Base-by-base conservation (phyloP, 306 rosid species). In the Casuarina glauca region DNA sequence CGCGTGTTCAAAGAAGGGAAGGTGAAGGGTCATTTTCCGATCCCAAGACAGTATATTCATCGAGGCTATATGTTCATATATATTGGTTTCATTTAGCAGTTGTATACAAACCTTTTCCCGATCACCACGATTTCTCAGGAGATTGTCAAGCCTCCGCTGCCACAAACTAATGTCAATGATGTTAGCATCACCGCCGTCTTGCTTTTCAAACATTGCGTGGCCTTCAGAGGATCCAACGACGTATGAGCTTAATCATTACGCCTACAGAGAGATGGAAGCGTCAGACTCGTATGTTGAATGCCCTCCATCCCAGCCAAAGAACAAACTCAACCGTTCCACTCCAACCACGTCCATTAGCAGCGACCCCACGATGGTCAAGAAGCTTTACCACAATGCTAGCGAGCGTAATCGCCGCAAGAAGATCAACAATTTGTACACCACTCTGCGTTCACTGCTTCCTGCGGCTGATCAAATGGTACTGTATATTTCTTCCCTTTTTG, bases 351-450 rank as follows among this genome's bases (percentile, higher is more conserved):
- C 71, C 3, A 67, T 41, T 41, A 43, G 16, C 35, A 42, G 66
- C 48, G 58, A 57, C 53, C 78, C 74, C 2, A 64, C 73, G 3
- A 62, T 62, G 83, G 84, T 72, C 1, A 90, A 80, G 87, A 94
- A 92, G 82, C 90, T 88, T 36, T 86, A 72, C 78, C 98, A 94
- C 79, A 94, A 90, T 75, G 98, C 94, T 41, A 90, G 88, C 32
- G 98, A 94, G 80, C 96, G 96, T 1, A 85, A 88, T 80, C 98
- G 96, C 32, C 96, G 97, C 70, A 90, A 87, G 88, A 94, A 86
- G 84, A 86, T 94, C 75, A 94, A 88, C 69, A 5, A 38, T 74
- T 73, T 92, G 84, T 89, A 87, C 66, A 84, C 91, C 2, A 90
- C 97, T 20, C 85, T 94, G 13, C 95, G 94, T 26, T 76, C 91